Conservation (phyloP, 495 filamentous ascomycete species). For the Aspergillus homomorphus region DNA sequence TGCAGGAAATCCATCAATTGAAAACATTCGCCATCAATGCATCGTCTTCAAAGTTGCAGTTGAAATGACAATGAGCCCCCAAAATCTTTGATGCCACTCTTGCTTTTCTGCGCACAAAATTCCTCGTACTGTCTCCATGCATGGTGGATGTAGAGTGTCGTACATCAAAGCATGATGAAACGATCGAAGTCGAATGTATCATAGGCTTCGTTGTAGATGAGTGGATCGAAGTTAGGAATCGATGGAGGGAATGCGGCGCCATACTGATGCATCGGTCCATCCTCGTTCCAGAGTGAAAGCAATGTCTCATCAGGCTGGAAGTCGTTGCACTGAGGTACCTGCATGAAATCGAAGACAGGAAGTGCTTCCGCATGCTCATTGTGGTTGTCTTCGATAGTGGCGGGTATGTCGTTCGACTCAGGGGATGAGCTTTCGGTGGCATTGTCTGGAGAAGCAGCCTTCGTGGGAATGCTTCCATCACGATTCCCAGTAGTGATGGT, state of each 20-base stretch:
- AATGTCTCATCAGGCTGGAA: too few species aligned
- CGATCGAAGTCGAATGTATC: conserved; percentile 1
- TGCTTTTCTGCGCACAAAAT: not conserved
- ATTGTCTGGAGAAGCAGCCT: not conserved
- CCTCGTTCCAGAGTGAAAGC: too few species aligned
- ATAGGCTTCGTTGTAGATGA: not conserved
- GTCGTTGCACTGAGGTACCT: too few species aligned
- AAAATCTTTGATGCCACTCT: too few species aligned
- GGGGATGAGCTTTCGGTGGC: too few species aligned
- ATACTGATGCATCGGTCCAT: not conserved
- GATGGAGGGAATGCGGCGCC: not conserved
- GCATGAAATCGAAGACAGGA: too few species aligned
- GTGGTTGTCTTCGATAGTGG: too few species aligned
- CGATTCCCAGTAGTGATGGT: not conserved
- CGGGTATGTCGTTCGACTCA: too few species aligned
- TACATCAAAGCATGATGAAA: not conserved
- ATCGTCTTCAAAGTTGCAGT: not conserved
- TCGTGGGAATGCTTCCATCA: not conserved
- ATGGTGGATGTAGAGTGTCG: not conserved
- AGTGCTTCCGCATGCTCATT: too few species aligned
- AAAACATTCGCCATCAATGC: not conserved
- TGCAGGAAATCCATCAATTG: not conserved
- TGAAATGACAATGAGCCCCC: not conserved
- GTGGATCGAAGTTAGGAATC: not conserved
- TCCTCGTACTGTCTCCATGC: not conserved